phyloP scores from a whole-genome alignment of 2,329 filamentous ascomycete species.

The Pseudopyricularia javanii region DNA sequence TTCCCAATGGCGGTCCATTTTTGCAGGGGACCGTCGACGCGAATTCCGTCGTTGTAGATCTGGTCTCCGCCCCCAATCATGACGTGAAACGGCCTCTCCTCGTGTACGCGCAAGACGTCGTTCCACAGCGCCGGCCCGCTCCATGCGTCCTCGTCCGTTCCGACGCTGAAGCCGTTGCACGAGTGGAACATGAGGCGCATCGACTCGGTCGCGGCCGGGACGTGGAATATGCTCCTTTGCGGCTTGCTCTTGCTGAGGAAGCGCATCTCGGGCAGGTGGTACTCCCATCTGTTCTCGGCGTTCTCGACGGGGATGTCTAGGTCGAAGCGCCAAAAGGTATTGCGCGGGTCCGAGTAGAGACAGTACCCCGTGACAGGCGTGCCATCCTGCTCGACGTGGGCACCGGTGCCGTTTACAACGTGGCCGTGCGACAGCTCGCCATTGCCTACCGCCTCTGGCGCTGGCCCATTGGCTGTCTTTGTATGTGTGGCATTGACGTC shows the following conservation, averaged over 20 bases:
- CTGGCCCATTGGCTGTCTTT: slow-evolving; percentile 26
- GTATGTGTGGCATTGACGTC: slow-evolving; percentile 17
- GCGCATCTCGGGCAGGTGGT: slow-evolving; percentile 55
- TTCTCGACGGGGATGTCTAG: slow-evolving; percentile 63
- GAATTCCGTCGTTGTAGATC: slow-evolving; percentile 90
- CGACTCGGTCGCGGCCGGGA: slow-evolving; percentile 69
- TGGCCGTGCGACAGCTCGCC: neutral
- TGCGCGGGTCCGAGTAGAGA: slow-evolving; percentile 51
- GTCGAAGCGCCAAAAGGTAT: slow-evolving; percentile 92
- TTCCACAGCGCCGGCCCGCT: slow-evolving; percentile 92
- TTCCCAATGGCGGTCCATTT: slow-evolving; percentile 77
- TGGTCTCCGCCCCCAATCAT: slow-evolving; percentile 95
- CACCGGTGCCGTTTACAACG: neutral
- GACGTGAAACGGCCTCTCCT: slow-evolving; percentile 76
- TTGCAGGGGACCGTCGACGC: slow-evolving; percentile 70
- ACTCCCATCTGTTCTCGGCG: slow-evolving; percentile 66
- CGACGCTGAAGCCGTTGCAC: slow-evolving; percentile 91
- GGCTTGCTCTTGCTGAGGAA: slow-evolving; percentile 46
- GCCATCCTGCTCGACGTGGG: slow-evolving; percentile 12
- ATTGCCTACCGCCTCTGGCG: slow-evolving; percentile 9
- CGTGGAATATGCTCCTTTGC: slow-evolving; percentile 62
- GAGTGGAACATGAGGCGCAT: slow-evolving; percentile 99
- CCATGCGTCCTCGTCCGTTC: slow-evolving; percentile 73
- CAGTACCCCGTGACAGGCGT: slow-evolving; percentile 35
- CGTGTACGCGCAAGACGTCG: slow-evolving; percentile 76